Conservation (phyloP, 371 early-diverging fungal species). For the Fennellomyces sp. region DNA sequence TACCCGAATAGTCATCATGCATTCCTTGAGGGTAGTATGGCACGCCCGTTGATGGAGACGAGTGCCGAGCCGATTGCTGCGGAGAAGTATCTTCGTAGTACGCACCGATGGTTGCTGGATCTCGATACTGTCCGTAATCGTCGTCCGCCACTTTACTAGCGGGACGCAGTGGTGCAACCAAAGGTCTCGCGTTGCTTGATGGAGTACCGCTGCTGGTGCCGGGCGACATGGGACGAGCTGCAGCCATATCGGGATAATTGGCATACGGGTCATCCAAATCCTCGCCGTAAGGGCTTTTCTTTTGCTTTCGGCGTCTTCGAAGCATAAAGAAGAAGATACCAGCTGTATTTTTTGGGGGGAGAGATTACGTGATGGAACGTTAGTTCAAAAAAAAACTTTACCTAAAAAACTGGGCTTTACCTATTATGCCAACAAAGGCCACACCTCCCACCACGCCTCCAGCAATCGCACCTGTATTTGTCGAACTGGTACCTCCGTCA, state of each 20-base stretch:
- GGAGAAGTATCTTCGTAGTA: constrained; percentile 12
- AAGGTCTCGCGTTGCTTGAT: constrained; percentile 12
- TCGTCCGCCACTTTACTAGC: constrained; percentile 14
- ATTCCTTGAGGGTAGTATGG: constrained; percentile 3
- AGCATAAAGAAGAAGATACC: constrained; percentile 1
- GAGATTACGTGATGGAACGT: neutral
- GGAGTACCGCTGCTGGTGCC: neutral
- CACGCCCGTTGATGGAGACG: neutral
- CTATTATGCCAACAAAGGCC: neutral
- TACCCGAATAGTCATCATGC: neutral
- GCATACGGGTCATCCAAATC: constrained; percentile 2
- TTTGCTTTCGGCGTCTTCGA: constrained; percentile 4
- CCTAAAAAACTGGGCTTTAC: neutral
- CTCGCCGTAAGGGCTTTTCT: neutral
- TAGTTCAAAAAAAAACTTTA: neutral
- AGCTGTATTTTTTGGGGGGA: neutral
- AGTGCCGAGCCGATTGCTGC: constrained; percentile 4
- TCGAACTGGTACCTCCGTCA: neutral
- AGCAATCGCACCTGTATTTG: constrained; percentile 16
- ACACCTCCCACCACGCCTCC: constrained; percentile 20
- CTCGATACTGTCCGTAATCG: neutral
- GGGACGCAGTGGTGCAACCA: constrained; percentile 13
- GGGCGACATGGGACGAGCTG: constrained; percentile 3
- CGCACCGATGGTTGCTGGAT: constrained; percentile 1
- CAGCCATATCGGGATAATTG: neutral